Evolutionary conservation across 805 yeast genomes (phyloP).

Genomic region (Wilhelminamyces savonicus): DNA sequence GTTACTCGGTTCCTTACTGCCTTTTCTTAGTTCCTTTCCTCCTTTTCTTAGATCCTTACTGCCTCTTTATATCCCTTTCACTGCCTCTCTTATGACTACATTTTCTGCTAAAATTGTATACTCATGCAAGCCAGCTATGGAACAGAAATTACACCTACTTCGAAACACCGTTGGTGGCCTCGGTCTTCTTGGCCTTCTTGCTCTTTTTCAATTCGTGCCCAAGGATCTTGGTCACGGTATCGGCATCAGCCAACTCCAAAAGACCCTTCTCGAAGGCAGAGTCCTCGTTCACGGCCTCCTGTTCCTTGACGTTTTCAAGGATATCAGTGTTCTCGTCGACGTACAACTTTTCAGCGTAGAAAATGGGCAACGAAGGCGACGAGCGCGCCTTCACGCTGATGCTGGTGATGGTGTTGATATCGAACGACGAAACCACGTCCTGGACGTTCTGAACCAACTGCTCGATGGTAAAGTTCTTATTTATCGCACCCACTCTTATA

Average conservation of each 20-base stretch:
- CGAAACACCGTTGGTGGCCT: neutral
- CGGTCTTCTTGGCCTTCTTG: constrained; percentile 12
- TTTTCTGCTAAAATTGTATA: too few relatives aligned
- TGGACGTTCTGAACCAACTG: constrained; percentile 57
- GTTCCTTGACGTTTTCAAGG: constrained; percentile 20
- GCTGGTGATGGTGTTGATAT: constrained; percentile 43
- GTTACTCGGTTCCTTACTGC: too few relatives aligned
- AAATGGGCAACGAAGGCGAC: constrained; percentile 85
- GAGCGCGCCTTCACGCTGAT: constrained; percentile 57
- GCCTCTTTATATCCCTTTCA: too few relatives aligned
- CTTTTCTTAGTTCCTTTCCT: too few relatives aligned
- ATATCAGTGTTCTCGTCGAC: constrained; percentile 41
- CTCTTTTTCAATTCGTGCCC: constrained; percentile 40
- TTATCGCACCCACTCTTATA: constrained; percentile 59
- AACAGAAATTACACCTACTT: neutral
- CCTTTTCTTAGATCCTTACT: too few relatives aligned
- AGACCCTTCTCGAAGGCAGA: constrained; percentile 69
- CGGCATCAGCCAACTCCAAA: constrained; percentile 75
- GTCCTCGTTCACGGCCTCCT: constrained; percentile 20
- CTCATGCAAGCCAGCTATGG: too few relatives aligned
- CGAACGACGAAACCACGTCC: constrained; percentile 46
- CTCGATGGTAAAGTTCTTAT: constrained; percentile 29
- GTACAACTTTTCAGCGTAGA: constrained; percentile 52
- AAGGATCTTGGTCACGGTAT: constrained; percentile 58
- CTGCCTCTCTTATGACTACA: too few relatives aligned